These are phyloP conservation scores for Parvularia atlantis DNA, from an alignment of 78 protist genomes.

Conservation along the genomic window DNA sequence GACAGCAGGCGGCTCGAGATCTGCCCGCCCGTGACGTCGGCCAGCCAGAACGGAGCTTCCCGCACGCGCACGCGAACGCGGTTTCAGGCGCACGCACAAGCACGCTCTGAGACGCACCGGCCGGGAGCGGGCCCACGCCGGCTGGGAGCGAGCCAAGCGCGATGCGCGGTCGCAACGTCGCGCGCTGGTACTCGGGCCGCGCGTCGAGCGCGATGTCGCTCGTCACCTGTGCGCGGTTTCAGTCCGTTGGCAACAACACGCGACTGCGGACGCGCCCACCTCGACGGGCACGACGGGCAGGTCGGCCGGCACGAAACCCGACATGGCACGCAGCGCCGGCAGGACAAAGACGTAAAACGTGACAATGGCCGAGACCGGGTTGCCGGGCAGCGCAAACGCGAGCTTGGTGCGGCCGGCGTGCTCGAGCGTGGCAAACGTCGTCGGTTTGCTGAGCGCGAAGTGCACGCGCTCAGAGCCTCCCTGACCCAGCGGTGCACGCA, in stretches of 20 bases:
- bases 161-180: too few relatives aligned
- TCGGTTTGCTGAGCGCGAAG: conserved; percentile 37
- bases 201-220: not conserved
- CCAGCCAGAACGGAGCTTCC: too few relatives aligned
- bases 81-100: too few relatives aligned
- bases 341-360: conserved; percentile 22
- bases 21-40: too few relatives aligned
- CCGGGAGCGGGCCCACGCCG: too few relatives aligned
- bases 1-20: too few relatives aligned
- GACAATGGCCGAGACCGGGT: conserved; percentile 39
- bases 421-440: conserved; percentile 21
- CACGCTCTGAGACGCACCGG: too few relatives aligned
- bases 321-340: conserved; percentile 9
- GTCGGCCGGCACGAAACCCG: not conserved
- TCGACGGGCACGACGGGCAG: not conserved
- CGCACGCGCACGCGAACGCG: too few relatives aligned
- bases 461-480: not conserved
- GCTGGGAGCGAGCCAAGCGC: too few relatives aligned
- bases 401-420: not conserved
- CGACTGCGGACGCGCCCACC: too few relatives aligned
- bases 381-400: conserved; percentile 13
- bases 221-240: not conserved
- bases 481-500: not conserved
- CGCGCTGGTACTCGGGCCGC: conserved; percentile 5
- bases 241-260: too few relatives aligned